Evolutionary conservation across 805 yeast species (phyloP), one percentile per base, ranked within the genome.

Genomic region (Blastobotrys terrestris): DNA sequence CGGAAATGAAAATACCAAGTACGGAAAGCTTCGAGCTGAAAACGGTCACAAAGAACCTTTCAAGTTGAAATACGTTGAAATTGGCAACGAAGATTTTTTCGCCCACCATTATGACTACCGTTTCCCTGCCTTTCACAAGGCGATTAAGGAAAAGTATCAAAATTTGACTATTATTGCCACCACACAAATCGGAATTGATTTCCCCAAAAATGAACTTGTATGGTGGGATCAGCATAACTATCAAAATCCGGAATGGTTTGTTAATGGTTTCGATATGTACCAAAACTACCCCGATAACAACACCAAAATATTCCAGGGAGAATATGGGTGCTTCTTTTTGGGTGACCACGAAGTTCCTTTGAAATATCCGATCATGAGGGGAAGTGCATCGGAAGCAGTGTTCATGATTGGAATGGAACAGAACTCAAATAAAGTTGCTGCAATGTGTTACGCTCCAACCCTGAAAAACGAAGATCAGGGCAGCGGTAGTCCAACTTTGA

Each of bases 151-250:
- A 3, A 41, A 41, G 20, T 41, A 41, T 18, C 44, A 18, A 3
- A 20, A 15, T 15, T 2, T 41, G 6, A 14, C 20, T 2, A 15
- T 41, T 16, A 41, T 41, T 16, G 16, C 44, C 18, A 41, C 44
- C 16, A 41, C 44, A 3, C 3, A 41, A 14, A 41, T 41, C 16
- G 44, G 44, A 3, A 16, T 41, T 3, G 20, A 41, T n/a, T 41
- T 41, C 44, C 44, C 44, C 44, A 15, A 41, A 2, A 20, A 41
- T 11, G 20, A 41, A 18, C 20, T 41, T 20, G 44, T 41, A 16
- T 41, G 44, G 44, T 41, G 44, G 44, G 44, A 41, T 11, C 44
- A 41, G 44, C 44, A 41, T 11, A 41, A 41, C 20, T 41, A 41
- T 11, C 44, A 41, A 15, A n/a, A 14, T 18, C 44, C 44, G 3